Percentiles rank a stretch among this genome's conserved stretches.
Conservation (phyloP, 2,329 filamentous ascomycete species). For the Elsinoe ampelina region DNA sequence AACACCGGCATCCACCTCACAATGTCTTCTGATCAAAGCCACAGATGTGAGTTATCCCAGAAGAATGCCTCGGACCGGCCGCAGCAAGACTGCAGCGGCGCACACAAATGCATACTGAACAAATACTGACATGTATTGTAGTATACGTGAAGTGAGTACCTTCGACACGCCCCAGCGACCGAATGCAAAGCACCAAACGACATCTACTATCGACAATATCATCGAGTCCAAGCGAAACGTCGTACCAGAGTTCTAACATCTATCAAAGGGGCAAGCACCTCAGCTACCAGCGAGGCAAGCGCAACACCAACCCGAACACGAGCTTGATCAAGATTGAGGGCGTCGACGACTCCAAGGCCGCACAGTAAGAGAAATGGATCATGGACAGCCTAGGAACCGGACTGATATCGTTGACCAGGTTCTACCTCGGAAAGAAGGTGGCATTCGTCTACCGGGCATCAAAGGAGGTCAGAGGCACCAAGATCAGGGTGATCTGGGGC, state of each 20-base stretch:
- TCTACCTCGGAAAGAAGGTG: constrained; percentile 98
- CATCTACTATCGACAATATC: not conserved
- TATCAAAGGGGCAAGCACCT: constrained; percentile 80
- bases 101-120: not conserved
- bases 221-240: not conserved
- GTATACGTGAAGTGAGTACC: constrained; percentile 31
- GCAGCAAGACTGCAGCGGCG: not conserved
- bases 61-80: not conserved
- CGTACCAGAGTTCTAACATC: constrained; percentile 15
- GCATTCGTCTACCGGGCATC: constrained; percentile 96
- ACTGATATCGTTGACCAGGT: constrained; percentile 36
- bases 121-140: constrained; percentile 14
- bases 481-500: constrained; percentile 98
- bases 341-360: constrained; percentile 80
- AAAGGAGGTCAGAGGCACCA: constrained; percentile 91
- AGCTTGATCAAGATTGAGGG: constrained; percentile 98
- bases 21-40: constrained; percentile 13
- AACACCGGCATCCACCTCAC: not conserved
- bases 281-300: constrained; percentile 93
- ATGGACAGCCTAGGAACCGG: not conserved
- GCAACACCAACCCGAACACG: constrained; percentile 70
- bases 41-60: constrained; percentile 12
- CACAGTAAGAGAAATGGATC: constrained; percentile 51
- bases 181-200: not conserved
- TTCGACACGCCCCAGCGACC: not conserved